A percentile compares a stretch with the other conserved stretches of the same genome.
Conservation (phyloP, 2,329 filamentous ascomycete species). For the Cladosporium oxysporum region DNA sequence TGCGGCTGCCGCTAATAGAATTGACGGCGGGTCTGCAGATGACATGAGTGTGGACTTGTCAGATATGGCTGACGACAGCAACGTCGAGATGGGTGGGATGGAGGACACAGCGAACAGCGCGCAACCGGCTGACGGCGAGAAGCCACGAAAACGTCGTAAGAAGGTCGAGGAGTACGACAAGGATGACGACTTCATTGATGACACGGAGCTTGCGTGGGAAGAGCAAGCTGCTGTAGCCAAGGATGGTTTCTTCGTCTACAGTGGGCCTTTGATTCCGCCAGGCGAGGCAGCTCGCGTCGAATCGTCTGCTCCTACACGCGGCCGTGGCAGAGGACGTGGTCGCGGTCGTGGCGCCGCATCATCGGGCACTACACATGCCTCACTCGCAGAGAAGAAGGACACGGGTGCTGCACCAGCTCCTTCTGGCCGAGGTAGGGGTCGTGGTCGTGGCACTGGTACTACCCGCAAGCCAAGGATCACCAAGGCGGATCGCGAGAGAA, state of each 20-base stretch:
- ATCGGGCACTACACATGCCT: conserved; percentile 35
- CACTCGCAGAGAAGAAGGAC: conserved; percentile 32
- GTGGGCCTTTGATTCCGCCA: conserved; percentile 84
- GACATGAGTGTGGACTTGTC: conserved; percentile 82
- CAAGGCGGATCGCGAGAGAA: conserved; percentile 78
- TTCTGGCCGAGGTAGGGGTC: conserved; percentile 54
- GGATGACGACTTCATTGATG: conserved; percentile 74
- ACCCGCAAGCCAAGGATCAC: conserved; percentile 81
- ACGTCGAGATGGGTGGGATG: conserved; percentile 80
- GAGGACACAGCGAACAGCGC: conserved; percentile 54
- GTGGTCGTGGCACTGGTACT: conserved; percentile 71
- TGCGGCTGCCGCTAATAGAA: conserved; percentile 79
- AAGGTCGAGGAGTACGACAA: conserved; percentile 68
- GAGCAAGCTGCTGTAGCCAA: conserved; percentile 91
- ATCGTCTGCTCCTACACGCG: conserved; percentile 28
- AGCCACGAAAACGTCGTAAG: conserved; percentile 75
- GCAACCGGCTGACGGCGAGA: conserved; percentile 63
- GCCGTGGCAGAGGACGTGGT: conserved; percentile 55
- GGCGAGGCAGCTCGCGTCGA: conserved; percentile 61
- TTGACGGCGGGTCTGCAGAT: conserved; percentile 74
- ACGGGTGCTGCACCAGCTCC: conserved; percentile 23
- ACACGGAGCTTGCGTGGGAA: conserved; percentile 93
- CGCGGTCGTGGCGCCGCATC: conserved; percentile 52
- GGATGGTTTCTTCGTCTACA: conserved; percentile 98
- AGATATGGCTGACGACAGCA: conserved; percentile 70